Evolutionary conservation across 129 eudicot genomes (phyloP).

Genomic region (Lactuca saligna): DNA sequence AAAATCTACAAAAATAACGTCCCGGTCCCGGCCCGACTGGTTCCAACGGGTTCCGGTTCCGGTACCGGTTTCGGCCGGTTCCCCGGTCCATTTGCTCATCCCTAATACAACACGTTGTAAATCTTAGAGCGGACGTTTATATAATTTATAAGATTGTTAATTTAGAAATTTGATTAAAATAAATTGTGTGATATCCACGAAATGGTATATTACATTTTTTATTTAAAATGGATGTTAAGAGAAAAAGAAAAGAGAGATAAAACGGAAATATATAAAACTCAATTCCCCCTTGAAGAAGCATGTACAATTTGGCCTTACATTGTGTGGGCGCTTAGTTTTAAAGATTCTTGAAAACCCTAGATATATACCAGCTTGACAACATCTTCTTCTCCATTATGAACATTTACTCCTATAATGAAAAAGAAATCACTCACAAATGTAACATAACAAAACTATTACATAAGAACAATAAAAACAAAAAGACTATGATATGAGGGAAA

Average conservation of each 20-base stretch:
- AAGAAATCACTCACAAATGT: neutral
- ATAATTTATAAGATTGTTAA: too few species aligned
- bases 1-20: too few species aligned
- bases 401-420: constrained; percentile 68
- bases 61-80: too few species aligned
- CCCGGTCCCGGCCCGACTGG: too few species aligned
- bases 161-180: too few species aligned
- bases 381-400: constrained; percentile 91
- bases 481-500: neutral
- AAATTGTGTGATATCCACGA: too few species aligned
- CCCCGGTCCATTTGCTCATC: too few species aligned
- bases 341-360: constrained; percentile 53
- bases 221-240: neutral
- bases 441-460: constrained; percentile 11
- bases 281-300: constrained; percentile 99
- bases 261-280: constrained; percentile 29
- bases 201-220: too few species aligned
- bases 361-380: constrained; percentile 89
- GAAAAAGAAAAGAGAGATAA: neutral
- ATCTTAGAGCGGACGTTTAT: too few species aligned
- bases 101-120: too few species aligned
- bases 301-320: constrained; percentile 88
- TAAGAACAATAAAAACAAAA: neutral
- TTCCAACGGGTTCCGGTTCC: too few species aligned
- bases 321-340: constrained; percentile 96